Conservation (phyloP, 2,329 filamentous ascomycete genomes). For the Colletotrichum scovillei region DNA sequence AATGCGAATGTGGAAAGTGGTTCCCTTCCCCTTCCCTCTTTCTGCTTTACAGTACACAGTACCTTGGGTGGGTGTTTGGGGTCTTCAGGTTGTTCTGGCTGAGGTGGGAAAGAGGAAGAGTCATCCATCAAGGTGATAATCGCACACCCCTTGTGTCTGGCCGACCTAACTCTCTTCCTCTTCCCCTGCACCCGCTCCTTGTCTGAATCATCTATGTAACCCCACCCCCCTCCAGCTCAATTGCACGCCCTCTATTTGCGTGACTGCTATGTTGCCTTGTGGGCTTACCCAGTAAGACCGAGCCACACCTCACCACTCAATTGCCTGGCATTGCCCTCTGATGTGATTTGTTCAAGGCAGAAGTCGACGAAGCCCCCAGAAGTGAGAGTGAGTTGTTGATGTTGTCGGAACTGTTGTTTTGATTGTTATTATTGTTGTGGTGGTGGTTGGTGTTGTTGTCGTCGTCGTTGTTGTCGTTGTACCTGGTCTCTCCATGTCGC, state of each 20-base stretch:
- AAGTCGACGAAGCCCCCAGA: neutral
- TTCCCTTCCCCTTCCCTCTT: neutral
- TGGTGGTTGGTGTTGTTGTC: neutral
- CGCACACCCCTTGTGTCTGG: neutral
- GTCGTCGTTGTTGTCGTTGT: neutral
- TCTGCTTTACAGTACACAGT: neutral
- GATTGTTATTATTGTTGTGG: neutral
- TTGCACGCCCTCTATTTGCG: neutral
- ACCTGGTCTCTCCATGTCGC: neutral
- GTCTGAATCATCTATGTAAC: neutral
- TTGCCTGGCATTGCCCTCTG: slow-evolving; percentile 7
- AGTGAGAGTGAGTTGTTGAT: neutral
- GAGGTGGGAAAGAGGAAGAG: slow-evolving; percentile 18
- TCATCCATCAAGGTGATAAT: slow-evolving; percentile 20
- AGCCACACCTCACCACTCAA: slow-evolving; percentile 25
- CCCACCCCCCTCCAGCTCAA: neutral
- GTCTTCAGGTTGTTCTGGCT: slow-evolving; percentile 16
- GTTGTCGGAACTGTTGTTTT: neutral
- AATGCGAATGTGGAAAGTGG: slow-evolving; percentile 30
- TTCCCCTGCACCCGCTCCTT: slow-evolving; percentile 15
- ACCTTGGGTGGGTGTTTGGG: neutral
- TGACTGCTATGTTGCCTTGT: neutral
- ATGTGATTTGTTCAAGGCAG: neutral
- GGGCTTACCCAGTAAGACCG: slow-evolving; percentile 27
- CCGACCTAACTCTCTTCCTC: slow-evolving; percentile 1